Evolutionary conservation across 805 yeast species (phyloP).

Genomic region (Lipomyces orientalis): DNA sequence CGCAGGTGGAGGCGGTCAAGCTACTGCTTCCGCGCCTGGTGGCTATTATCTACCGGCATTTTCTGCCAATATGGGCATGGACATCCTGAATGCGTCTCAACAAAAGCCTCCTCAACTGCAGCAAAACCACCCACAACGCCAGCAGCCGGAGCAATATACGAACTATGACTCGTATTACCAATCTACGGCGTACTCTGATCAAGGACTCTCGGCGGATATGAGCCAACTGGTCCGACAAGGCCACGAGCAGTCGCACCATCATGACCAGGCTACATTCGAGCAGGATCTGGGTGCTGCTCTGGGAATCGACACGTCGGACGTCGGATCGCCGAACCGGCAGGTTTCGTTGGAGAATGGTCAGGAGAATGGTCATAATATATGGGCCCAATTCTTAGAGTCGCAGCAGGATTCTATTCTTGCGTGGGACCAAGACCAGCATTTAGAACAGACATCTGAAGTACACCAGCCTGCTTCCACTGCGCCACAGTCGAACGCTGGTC

Average conservation of each 20-base stretch:
- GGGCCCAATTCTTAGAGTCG: slow-evolving; percentile 28
- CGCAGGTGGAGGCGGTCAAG: background rate
- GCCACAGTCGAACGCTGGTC: background rate
- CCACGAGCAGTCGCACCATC: slow-evolving; percentile 13
- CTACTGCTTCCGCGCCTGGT: background rate
- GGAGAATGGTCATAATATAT: slow-evolving; percentile 9
- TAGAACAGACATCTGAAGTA: background rate
- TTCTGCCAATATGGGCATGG: background rate
- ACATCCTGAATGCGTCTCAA: background rate
- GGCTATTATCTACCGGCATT: background rate
- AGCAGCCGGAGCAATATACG: slow-evolving; percentile 11
- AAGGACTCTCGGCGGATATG: background rate
- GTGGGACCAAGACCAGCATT: slow-evolving; percentile 12
- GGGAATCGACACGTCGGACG: background rate
- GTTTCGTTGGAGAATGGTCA: background rate
- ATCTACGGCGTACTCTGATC: slow-evolving; percentile 6
- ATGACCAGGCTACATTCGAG: slow-evolving; percentile 15
- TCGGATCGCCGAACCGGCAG: background rate
- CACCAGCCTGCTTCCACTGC: background rate
- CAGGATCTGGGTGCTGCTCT: slow-evolving; percentile 11
- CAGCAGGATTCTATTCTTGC: slow-evolving; percentile 15
- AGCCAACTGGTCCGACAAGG: slow-evolving; percentile 7
- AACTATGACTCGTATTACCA: slow-evolving; percentile 12
- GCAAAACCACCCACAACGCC: slow-evolving; percentile 5
- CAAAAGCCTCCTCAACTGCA: slow-evolving; percentile 11